phyloP scores from a whole-genome alignment of 2,329 filamentous ascomycete species.

The Botryosphaeria dothidea region DNA sequence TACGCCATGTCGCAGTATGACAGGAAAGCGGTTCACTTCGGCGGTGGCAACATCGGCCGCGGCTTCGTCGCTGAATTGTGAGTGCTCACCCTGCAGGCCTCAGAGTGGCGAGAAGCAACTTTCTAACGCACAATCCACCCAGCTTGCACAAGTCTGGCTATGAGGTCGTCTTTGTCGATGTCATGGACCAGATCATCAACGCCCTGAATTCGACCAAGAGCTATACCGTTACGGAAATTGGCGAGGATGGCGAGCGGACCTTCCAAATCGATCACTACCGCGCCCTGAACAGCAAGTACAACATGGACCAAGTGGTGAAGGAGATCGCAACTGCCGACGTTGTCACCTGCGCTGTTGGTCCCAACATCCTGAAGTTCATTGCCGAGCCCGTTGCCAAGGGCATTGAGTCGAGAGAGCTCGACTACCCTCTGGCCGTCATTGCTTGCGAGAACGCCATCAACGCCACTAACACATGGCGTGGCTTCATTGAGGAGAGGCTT shows the following conservation, averaged over 20 bases:
- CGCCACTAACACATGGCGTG: conserved; percentile 83
- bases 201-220: conserved; percentile 71
- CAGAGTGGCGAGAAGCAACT: neutral
- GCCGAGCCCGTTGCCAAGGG: conserved; percentile 94
- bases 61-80: conserved; percentile 44
- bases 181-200: conserved; percentile 81
- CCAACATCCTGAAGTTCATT: conserved; percentile 94
- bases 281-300: conserved; percentile 89
- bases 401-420: conserved; percentile 70
- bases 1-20: conserved; percentile 27
- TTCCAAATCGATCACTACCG: conserved; percentile 93
- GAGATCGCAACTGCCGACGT: conserved; percentile 86
- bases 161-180: conserved; percentile 95
- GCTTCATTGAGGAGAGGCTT: conserved; percentile 77
- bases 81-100: neutral
- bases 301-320: conserved; percentile 77
- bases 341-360: conserved; percentile 95
- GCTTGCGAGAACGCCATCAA: conserved; percentile 98
- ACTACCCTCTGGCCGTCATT: conserved; percentile 81
- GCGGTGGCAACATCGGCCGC: conserved; percentile 56
- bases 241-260: conserved; percentile 75
- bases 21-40: conserved; percentile 56
- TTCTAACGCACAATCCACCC: conserved; percentile 42
- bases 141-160: conserved; percentile 91
- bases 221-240: conserved; percentile 93